Conservation (phyloP, 2,329 filamentous ascomycete genomes). For the Colletotrichum costaricense region DNA sequence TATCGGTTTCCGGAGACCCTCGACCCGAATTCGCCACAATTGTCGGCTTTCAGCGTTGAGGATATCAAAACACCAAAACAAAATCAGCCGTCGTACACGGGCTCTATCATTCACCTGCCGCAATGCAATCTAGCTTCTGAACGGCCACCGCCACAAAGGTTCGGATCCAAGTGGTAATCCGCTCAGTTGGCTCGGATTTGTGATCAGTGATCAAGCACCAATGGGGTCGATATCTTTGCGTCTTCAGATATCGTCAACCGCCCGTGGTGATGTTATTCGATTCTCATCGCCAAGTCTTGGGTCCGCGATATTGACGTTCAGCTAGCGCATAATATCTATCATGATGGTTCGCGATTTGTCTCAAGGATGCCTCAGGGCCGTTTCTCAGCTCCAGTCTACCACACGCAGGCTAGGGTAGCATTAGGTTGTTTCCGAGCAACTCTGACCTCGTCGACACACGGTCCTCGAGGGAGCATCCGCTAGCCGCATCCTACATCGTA, state of each 20-base stretch:
- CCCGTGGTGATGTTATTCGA: not conserved
- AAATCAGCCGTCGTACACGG: not conserved
- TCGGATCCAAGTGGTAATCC: not conserved
- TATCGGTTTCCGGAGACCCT: not conserved
- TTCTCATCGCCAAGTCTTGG: not conserved
- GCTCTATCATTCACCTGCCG: not conserved
- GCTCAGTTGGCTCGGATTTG: not conserved
- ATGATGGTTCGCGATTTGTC: not conserved
- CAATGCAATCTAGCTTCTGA: not conserved
- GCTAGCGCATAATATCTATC: not conserved
- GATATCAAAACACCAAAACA: not conserved
- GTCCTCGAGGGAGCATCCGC: conserved; percentile 5
- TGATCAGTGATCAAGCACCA: not conserved
- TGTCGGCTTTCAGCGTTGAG: not conserved
- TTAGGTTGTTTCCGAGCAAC: not conserved
- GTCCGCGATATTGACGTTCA: not conserved
- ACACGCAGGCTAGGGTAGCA: not conserved
- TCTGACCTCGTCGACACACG: conserved; percentile 15
- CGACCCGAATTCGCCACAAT: not conserved
- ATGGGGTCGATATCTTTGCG: not conserved
- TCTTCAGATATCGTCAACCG: not conserved
- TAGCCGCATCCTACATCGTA: conserved; percentile 1
- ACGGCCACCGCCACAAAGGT: not conserved
- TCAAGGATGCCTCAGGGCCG: not conserved
- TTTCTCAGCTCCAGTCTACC: too few relatives aligned